Evolutionary conservation across 306 rosid genomes (phyloP).

Genomic region (Begonia fuchsioides): DNA sequence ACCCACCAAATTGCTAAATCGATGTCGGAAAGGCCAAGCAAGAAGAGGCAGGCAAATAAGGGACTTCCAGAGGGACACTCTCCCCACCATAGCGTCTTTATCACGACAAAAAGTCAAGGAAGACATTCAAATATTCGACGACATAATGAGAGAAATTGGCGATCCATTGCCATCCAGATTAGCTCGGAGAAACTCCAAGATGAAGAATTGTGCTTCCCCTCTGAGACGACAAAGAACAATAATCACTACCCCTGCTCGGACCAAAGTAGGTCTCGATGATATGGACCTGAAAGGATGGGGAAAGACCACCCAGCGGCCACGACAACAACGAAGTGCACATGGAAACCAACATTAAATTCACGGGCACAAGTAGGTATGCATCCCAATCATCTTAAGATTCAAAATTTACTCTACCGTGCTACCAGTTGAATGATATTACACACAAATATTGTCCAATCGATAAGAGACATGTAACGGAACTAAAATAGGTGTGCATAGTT

Average conservation of each 20-base stretch:
- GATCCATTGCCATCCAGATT: conserved; percentile 60
- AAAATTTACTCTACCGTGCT: too few relatives aligned
- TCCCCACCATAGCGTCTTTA: conserved; percentile 71
- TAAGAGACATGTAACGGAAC: too few relatives aligned
- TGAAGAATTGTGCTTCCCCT: conserved; percentile 44
- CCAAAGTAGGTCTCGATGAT: conserved; percentile 40
- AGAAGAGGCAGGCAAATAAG: conserved; percentile 86
- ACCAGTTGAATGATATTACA: too few relatives aligned
- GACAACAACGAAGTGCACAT: conserved; percentile 74
- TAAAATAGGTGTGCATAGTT: too few relatives aligned
- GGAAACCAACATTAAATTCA: conserved; percentile 23
- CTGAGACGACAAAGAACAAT: conserved; percentile 6
- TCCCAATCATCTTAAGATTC: too few relatives aligned
- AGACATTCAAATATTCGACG: conserved; percentile 91
- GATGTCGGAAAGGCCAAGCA: conserved; percentile 62
- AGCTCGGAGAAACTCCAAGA: conserved; percentile 59
- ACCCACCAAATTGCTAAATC: conserved; percentile 22
- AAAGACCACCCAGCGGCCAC: conserved; percentile 83
- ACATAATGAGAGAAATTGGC: conserved; percentile 76
- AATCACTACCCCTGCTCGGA: too few relatives aligned
- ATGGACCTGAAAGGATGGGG: conserved; percentile 93
- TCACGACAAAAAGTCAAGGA: conserved; percentile 96
- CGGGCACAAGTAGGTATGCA: too few relatives aligned
- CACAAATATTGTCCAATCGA: too few relatives aligned
- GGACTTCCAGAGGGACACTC: conserved; percentile 97